Percentiles rank a stretch among this genome's conserved stretches.
phyloP scores from a whole-genome alignment of 2,329 filamentous ascomycete species.

The Alternaria dauci region DNA sequence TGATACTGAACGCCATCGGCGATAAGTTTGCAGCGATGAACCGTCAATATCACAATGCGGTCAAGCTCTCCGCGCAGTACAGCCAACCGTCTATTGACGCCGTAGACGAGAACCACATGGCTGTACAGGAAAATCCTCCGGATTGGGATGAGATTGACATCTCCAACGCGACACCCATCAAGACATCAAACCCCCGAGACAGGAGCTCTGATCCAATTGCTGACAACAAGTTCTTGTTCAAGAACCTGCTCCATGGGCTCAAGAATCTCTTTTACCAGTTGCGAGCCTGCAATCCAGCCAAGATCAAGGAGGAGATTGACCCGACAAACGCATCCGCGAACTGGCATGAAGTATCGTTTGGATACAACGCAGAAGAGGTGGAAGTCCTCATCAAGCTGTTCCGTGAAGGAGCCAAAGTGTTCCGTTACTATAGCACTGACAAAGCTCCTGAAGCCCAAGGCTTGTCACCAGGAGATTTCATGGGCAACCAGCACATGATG shows the following conservation, averaged over 20 bases:
- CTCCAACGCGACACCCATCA: conserved; percentile 94
- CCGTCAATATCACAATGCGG: conserved; percentile 89
- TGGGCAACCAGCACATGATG: conserved; percentile 94
- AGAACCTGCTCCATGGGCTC: conserved; percentile 91
- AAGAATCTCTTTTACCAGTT: conserved; percentile 98
- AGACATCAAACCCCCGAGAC: conserved; percentile 89
- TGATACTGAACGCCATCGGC: conserved; percentile 96
- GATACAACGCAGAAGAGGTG: conserved; percentile 97
- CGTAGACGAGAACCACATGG: conserved; percentile 79
- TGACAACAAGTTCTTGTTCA: conserved; percentile 98
- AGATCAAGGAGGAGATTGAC: conserved; percentile 70
- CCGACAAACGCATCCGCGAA: conserved; percentile 80
- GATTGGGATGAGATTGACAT: conserved; percentile 99
- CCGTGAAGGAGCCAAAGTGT: conserved; percentile 93
- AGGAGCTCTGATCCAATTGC: conserved; percentile 87
- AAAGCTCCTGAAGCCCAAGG: conserved; percentile 78
- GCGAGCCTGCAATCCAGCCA: conserved; percentile 80
- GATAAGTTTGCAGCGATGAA: conserved; percentile 99
- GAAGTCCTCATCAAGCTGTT: conserved; percentile 97
- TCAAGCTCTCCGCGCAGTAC: conserved; percentile 86
- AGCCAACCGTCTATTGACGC: conserved; percentile 71
- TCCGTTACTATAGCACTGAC: conserved; percentile 95
- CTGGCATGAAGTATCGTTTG: conserved; percentile 95
- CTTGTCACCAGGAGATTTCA: conserved; percentile 85
- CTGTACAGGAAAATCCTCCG: conserved; percentile 79